Evolutionary conservation across 257 asterid genomes (phyloP).

Genomic region (Thymus mandschuricus): DNA sequence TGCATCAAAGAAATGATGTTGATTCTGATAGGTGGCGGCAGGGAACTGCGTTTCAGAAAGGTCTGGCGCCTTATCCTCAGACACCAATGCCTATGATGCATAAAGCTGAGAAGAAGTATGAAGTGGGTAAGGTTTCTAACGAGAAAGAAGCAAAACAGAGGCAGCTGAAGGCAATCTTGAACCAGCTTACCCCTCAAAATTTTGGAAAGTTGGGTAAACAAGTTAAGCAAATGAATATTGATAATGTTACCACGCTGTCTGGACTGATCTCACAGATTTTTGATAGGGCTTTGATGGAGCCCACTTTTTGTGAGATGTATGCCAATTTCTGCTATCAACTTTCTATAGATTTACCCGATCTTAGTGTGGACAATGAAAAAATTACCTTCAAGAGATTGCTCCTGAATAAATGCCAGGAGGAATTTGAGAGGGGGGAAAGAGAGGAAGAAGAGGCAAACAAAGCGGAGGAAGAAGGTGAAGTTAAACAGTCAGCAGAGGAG

Average conservation of each 20-base stretch:
- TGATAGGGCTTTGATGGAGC: constrained; percentile 88
- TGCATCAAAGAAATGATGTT: constrained; percentile 53
- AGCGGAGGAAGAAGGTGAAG: constrained; percentile 78
- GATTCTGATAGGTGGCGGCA: constrained; percentile 90
- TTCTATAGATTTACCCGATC: constrained; percentile 70
- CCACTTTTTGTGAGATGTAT: constrained; percentile 94
- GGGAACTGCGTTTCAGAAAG: constrained; percentile 73
- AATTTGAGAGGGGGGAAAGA: constrained; percentile 85
- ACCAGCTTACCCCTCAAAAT: constrained; percentile 91
- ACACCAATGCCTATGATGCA: constrained; percentile 68
- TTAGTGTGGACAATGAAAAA: constrained; percentile 61
- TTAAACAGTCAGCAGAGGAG: constrained; percentile 67
- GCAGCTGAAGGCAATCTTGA: constrained; percentile 72
- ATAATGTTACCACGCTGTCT: constrained; percentile 58
- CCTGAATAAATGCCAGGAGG: constrained; percentile 85
- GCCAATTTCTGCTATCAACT: constrained; percentile 78
- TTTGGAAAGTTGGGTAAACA: constrained; percentile 77
- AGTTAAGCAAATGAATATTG: constrained; percentile 79
- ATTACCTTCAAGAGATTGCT: constrained; percentile 81
- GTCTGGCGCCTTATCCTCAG: constrained; percentile 75
- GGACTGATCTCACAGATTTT: constrained; percentile 90
- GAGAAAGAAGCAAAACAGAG: constrained; percentile 88
- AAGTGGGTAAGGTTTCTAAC: constrained; percentile 67
- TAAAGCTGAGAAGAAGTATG: constrained; percentile 80
- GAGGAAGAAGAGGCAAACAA: constrained; percentile 82